Base-by-base conservation (phyloP, 257 asterid species). In the Solanum appendiculatum region DNA sequence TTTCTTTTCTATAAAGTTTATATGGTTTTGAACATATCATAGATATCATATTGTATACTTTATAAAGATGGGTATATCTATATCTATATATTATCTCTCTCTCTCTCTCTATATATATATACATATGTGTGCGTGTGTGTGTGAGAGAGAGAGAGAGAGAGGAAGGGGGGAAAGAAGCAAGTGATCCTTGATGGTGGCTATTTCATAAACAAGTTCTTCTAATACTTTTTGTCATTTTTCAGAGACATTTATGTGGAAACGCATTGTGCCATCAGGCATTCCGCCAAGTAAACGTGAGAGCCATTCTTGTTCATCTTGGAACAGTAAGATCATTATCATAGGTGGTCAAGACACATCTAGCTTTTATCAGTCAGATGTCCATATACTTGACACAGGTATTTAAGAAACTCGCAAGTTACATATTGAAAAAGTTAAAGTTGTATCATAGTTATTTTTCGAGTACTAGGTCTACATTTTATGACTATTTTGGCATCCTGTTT, bases 241-340 rank as follows among this genome's bases (percentile, higher is more conserved):
- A 95, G 98, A 97, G 91, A 95, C 98, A 46, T 94, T 91, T 89
- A 74, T 90, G 81, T 97, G 99, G 99, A 94, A 92, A 89, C 92
- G 94, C 85, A 96, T 94, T 74, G 92, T 86, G 86, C 98, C 99
- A 72, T 92, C 98, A 9, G 99, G 99, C 87, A 92, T 96, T 89
- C 99, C 99, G 85, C 99, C 99, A 60, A 93, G 95, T 89, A 97
- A 95, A 93, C 94, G 99, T 87, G 97, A 89, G 86, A 93, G 99
- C 77, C 99, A 97, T 90, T 95, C 98, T 21, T 96, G 99, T 92
- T 94, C 99, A 82, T 96, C 99, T 54, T 97, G 98, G 98, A 94
- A 89, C 88, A 94, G 93, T 89, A 97, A 95, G 92, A 95, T 97
- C 90, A 93, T 96, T 70, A 96, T 97, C 90, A 92, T 97, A 82